These are phyloP conservation scores for Boletellus ananiceps DNA, from an alignment of 768 basidiomycete species.

Conservation along the genomic window DNA sequence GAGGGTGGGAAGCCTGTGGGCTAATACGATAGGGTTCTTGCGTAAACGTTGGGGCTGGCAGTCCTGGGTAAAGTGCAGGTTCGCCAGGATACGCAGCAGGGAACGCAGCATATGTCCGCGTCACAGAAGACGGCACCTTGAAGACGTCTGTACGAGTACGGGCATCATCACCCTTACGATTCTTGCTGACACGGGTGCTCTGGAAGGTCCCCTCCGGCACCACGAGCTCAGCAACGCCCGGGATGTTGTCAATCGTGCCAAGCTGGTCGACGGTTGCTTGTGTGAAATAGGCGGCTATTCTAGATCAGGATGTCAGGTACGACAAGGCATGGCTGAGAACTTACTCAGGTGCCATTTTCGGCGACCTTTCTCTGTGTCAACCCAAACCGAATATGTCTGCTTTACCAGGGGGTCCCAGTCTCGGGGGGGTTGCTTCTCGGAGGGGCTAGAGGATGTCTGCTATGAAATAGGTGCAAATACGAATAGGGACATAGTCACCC, in stretches of 20 bases:
- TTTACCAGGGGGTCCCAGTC: conserved; percentile 72
- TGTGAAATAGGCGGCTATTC: conserved; percentile 77
- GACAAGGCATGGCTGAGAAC: conserved; percentile 21
- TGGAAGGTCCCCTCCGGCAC: conserved; percentile 67
- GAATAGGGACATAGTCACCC: conserved; percentile 31
- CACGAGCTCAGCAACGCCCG: conserved; percentile 50
- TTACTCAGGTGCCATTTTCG: conserved; percentile 83
- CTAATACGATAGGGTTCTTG: conserved; percentile 24
- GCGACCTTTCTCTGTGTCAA: conserved; percentile 55
- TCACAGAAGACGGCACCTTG: conserved; percentile 28
- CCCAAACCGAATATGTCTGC: conserved; percentile 82
- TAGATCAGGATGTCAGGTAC: conserved; percentile 19
- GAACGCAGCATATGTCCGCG: conserved; percentile 42
- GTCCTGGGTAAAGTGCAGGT: conserved; percentile 21
- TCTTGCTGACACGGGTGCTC: conserved; percentile 58
- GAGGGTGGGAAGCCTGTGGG: conserved; percentile 22
- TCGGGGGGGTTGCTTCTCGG: conserved; percentile 50
- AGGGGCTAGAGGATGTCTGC: conserved; percentile 23
- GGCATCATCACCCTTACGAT: conserved; percentile 40
- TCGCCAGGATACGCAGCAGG: conserved; percentile 32
- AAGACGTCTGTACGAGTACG: conserved; percentile 31
- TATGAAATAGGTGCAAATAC: conserved; percentile 7
- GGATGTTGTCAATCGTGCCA: conserved; percentile 65
- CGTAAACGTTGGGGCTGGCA: conserved; percentile 17
- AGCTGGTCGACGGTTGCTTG: conserved; percentile 69